Evolutionary conservation across 345 rosid species (phyloP).

Genomic region (Brassica incana): DNA sequence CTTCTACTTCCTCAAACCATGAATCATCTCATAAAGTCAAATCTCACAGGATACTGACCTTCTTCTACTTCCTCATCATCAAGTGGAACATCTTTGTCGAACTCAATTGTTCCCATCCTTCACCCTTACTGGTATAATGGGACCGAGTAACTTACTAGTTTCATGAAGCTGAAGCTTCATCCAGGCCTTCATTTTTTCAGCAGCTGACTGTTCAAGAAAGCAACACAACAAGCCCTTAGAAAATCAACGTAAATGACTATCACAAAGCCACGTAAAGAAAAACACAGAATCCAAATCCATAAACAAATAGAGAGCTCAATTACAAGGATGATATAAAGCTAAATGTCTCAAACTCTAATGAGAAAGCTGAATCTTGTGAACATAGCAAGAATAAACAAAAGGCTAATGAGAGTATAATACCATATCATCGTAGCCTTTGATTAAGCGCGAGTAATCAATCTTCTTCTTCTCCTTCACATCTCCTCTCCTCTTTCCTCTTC

Average conservation of each 20-base stretch:
- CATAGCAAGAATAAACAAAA: background rate
- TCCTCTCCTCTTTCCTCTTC: conserved; percentile 43
- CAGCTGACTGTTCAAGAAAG: conserved; percentile 60
- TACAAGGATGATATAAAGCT: background rate
- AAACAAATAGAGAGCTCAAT: background rate
- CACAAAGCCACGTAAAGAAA: too few species aligned
- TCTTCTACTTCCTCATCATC: too few species aligned
- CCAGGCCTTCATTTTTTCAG: conserved; percentile 87
- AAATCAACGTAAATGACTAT: background rate
- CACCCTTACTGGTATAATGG: too few species aligned
- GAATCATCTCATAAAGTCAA: too few species aligned
- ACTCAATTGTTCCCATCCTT: too few species aligned
- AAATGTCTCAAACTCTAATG: background rate
- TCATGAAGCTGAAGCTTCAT: conserved; percentile 77
- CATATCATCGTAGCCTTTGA: conserved; percentile 75
- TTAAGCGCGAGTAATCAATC: conserved; percentile 59
- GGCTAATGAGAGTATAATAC: conserved; percentile 30
- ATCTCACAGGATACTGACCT: too few species aligned
- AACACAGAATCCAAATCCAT: too few species aligned
- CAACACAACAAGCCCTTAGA: conserved; percentile 18
- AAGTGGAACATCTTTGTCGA: too few species aligned
- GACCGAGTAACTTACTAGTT: too few species aligned
- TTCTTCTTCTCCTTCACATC: conserved; percentile 37
- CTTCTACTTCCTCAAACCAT: too few species aligned
- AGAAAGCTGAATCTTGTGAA: background rate